A percentile compares a stretch with the other conserved stretches of the same genome.
Conservation (phyloP, 2,329 filamentous ascomycete genomes). For the Verticillium dahliae region DNA sequence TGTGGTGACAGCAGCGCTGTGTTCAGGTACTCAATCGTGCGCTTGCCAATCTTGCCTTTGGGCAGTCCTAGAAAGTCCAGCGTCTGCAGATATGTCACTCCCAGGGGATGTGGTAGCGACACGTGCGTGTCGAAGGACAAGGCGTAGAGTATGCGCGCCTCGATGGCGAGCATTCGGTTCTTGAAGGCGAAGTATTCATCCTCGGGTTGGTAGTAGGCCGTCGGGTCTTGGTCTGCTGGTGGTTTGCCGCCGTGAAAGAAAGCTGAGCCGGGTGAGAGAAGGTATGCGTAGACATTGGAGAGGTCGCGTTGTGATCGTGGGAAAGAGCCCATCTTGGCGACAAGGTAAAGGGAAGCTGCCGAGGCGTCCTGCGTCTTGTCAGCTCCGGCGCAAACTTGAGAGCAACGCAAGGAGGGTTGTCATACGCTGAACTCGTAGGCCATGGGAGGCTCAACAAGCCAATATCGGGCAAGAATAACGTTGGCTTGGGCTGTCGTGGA, state of each 20-base stretch:
- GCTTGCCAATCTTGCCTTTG: constrained; percentile 50
- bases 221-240: constrained; percentile 32
- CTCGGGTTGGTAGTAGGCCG: constrained; percentile 66
- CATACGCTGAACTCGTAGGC: constrained; percentile 49
- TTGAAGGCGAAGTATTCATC: constrained; percentile 61
- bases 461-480: constrained; percentile 75
- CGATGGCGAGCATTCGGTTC: constrained; percentile 60
- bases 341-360: constrained; percentile 73
- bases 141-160: constrained; percentile 68
- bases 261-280: constrained; percentile 56
- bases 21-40: constrained; percentile 75
- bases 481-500: constrained; percentile 81
- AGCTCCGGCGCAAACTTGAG: neutral
- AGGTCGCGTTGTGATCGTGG: constrained; percentile 74
- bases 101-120: constrained; percentile 76
- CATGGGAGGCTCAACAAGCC: constrained; percentile 54
- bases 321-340: constrained; percentile 72
- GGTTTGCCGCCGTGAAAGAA: constrained; percentile 36
- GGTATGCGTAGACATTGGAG: constrained; percentile 78
- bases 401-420: constrained; percentile 8
- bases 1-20: constrained; percentile 81
- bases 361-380: constrained; percentile 61
- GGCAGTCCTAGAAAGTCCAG: constrained; percentile 57
- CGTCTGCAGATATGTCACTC: constrained; percentile 87
- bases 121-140: constrained; percentile 77